phyloP scores from a whole-genome alignment of 1,284 basidiomycete species.

The Melampsora larici-populina region DNA sequence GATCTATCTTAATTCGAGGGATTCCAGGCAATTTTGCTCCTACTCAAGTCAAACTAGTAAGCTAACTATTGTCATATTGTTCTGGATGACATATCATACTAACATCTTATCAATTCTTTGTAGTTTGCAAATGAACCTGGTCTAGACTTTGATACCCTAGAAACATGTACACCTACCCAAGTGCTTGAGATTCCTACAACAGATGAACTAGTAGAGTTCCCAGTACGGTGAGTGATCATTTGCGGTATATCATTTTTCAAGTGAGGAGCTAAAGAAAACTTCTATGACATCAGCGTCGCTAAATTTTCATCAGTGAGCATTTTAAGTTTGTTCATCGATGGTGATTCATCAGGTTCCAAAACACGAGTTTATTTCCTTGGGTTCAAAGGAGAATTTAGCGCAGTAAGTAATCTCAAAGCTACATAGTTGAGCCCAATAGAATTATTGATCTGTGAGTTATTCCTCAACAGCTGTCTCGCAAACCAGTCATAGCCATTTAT shows the following conservation, averaged over 20 bases:
- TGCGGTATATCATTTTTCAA: no score
- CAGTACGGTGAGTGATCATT: constrained; percentile 60
- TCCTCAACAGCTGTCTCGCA: no score
- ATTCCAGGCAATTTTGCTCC: constrained; percentile 71
- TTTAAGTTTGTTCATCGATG: constrained; percentile 67
- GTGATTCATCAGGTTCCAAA: constrained; percentile 69
- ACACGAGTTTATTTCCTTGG: no score
- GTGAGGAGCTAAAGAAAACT: not conserved
- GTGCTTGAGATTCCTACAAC: constrained; percentile 66
- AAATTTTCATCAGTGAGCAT: constrained; percentile 72
- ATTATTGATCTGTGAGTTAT: no score
- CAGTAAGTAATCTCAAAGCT: no score
- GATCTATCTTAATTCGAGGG: constrained; percentile 68
- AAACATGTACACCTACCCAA: constrained; percentile 63
- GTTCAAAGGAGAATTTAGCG: no score
- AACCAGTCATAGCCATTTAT: constrained; percentile 72
- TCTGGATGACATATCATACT: no score
- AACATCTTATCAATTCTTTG: constrained; percentile 15
- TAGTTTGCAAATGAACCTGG: constrained; percentile 69
- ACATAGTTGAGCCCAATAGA: no score
- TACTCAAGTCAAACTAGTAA: constrained; percentile 64
- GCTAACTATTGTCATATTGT: constrained; percentile 46
- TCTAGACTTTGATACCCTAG: constrained; percentile 72
- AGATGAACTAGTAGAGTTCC: constrained; percentile 70
- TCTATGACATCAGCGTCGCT: no score